These are phyloP conservation scores for Corylus avellana DNA, from an alignment of 306 rosid species.

Conservation along the genomic window DNA sequence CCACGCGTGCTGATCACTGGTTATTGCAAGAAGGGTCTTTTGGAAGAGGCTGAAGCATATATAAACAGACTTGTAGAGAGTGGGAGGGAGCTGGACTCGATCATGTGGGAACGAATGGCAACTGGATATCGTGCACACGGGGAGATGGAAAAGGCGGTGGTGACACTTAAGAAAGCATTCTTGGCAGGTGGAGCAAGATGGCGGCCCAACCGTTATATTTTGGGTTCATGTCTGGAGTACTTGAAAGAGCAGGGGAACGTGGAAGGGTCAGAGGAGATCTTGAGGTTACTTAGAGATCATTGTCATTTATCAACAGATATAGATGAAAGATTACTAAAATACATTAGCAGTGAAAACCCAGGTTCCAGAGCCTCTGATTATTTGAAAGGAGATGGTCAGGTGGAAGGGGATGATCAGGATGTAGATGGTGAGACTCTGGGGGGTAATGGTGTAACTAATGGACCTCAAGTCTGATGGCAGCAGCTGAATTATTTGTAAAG, in stretches of 20 bases:
- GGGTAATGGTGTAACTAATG: neutral
- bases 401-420: conserved; percentile 15
- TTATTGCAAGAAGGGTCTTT: conserved; percentile 54
- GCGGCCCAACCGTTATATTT: conserved; percentile 31
- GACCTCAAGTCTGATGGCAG: conserved; percentile 7
- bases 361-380: conserved; percentile 31
- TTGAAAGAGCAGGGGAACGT: conserved; percentile 56
- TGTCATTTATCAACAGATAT: conserved; percentile 21
- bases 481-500: neutral
- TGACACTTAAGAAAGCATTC: conserved; percentile 49
- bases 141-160: conserved; percentile 59
- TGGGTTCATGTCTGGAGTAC: conserved; percentile 51
- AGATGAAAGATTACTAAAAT: conserved; percentile 35
- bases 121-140: conserved; percentile 36
- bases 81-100: conserved; percentile 47
- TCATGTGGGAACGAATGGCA: conserved; percentile 53
- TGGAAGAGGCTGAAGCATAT: conserved; percentile 55
- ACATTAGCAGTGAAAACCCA: conserved; percentile 31
- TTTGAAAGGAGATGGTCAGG: conserved; percentile 23
- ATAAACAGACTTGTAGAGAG: conserved; percentile 44
- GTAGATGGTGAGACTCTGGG: conserved; percentile 6
- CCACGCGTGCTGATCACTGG: conserved; percentile 53
- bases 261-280: conserved; percentile 48
- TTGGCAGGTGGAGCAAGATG: conserved; percentile 25
- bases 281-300: conserved; percentile 33